Conservation (phyloP, 768 basidiomycete genomes). For the Gloeopeniophorella convolvens region DNA sequence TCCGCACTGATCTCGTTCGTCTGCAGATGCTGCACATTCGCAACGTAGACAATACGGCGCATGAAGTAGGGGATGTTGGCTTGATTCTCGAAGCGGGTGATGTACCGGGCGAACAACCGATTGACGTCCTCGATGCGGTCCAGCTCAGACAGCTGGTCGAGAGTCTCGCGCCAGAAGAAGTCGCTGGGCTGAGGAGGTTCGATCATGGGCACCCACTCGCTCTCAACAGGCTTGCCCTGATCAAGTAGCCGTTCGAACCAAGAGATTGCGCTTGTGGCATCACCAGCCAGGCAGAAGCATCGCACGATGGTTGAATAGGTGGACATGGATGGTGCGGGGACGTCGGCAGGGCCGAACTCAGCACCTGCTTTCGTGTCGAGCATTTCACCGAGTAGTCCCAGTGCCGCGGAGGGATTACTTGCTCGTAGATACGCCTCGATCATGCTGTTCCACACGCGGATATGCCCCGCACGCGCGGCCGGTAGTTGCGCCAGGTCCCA, state of each 20-base stretch:
- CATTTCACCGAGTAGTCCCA: slow-evolving; percentile 67
- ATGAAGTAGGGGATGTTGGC: slow-evolving; percentile 6
- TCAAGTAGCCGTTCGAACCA: slow-evolving; percentile 68
- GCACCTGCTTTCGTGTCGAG: slow-evolving; percentile 38
- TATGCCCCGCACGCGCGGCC: slow-evolving; percentile 28
- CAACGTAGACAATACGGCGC: slow-evolving; percentile 41
- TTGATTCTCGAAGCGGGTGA: slow-evolving; percentile 30
- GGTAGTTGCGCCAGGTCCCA: slow-evolving; percentile 25
- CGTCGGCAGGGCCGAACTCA: slow-evolving; percentile 32
- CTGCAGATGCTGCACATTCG: slow-evolving; percentile 34
- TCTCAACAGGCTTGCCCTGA: slow-evolving; percentile 29
- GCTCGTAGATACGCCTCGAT: slow-evolving; percentile 65
- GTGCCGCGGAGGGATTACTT: slow-evolving; percentile 54
- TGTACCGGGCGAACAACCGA: slow-evolving; percentile 40
- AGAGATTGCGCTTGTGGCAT: slow-evolving; percentile 52
- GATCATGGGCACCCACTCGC: slow-evolving; percentile 39
- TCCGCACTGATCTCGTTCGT: slow-evolving; percentile 7
- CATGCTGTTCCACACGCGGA: slow-evolving; percentile 68
- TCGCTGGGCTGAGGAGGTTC: slow-evolving; percentile 46
- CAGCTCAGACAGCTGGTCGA: slow-evolving; percentile 47
- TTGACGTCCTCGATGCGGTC: slow-evolving; percentile 51
- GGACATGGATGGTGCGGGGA: slow-evolving; percentile 52
- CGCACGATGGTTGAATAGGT: slow-evolving; percentile 60
- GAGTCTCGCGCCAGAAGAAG: slow-evolving; percentile 51
- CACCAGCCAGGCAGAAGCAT: slow-evolving; percentile 58